Percentiles rank a stretch among this genome's conserved stretches.
These are phyloP conservation scores for Colletotrichum shisoi DNA, from an alignment of 2,329 filamentous ascomycete species.

Conservation along the genomic window DNA sequence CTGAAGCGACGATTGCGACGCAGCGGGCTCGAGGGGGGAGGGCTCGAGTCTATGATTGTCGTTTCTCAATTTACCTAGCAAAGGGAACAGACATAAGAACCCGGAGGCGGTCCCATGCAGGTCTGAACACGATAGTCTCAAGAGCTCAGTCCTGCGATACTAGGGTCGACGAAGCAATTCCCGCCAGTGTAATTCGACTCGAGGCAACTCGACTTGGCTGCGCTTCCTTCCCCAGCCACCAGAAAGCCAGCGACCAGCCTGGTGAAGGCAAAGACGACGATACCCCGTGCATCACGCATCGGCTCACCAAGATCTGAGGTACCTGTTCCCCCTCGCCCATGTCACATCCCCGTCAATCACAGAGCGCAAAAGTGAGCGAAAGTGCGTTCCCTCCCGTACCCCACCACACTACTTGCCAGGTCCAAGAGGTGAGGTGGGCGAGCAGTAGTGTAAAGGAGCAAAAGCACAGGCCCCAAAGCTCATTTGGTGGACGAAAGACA, in stretches of 20 bases:
- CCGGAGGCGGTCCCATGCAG: too few species aligned
- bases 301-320: conserved; percentile 23
- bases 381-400: conserved; percentile 33
- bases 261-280: conserved; percentile 14
- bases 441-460: conserved; percentile 28
- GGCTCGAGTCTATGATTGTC: neutral
- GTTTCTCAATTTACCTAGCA: neutral
- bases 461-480: conserved; percentile 7
- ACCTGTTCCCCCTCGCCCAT: conserved; percentile 8
- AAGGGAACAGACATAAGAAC: neutral
- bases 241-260: conserved; percentile 13
- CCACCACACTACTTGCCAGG: conserved; percentile 38
- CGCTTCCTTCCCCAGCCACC: conserved; percentile 15
- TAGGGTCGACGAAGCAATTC: neutral
- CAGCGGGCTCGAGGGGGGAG: neutral
- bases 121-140: neutral
- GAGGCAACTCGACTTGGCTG: neutral
- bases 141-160: neutral
- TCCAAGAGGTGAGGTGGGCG: conserved; percentile 4
- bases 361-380: conserved; percentile 13
- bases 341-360: conserved; percentile 2
- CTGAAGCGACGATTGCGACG: conserved; percentile 12
- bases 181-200: too few species aligned
- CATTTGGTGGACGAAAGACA: conserved; percentile 15
- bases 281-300: conserved; percentile 2